Evolutionary conservation across 1,284 basidiomycete genomes (phyloP).

Genomic region (Puccinia coronata): DNA sequence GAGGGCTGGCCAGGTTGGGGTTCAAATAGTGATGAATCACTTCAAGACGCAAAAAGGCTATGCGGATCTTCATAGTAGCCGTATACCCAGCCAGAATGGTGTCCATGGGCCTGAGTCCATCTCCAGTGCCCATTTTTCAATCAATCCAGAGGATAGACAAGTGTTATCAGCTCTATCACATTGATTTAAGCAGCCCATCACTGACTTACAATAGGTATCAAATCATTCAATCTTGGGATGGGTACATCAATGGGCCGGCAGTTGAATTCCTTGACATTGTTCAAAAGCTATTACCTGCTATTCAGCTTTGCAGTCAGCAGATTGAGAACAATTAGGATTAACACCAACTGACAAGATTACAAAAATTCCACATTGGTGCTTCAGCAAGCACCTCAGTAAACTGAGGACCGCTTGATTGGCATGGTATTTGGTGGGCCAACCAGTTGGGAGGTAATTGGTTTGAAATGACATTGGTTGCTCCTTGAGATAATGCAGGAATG

Average conservation of each 20-base stretch:
- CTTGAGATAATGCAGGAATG: background rate
- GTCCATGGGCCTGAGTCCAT: background rate
- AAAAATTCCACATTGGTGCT: background rate
- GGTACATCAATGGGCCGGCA: background rate
- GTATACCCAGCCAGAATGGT: background rate
- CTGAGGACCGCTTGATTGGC: background rate
- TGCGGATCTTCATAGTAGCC: background rate
- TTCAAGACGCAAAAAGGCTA: background rate
- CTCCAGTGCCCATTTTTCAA: background rate
- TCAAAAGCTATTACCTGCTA: background rate
- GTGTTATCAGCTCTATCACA: background rate
- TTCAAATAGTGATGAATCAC: background rate
- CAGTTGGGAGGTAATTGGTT: background rate
- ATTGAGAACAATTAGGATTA: background rate
- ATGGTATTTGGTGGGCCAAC: background rate
- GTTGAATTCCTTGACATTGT: slow-evolving; percentile 7
- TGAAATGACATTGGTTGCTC: background rate
- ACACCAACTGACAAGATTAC: background rate
- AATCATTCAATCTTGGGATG: background rate
- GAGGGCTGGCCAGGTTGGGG: background rate
- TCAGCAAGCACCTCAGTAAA: background rate
- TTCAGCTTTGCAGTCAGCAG: background rate
- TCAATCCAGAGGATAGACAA: background rate
- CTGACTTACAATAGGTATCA: background rate
- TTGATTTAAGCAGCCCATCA: background rate